A percentile compares a stretch with the other conserved stretches of the same genome.
Evolutionary conservation across 176 grass and related monocot species (phyloP).

Genomic region (Avena sativa): DNA sequence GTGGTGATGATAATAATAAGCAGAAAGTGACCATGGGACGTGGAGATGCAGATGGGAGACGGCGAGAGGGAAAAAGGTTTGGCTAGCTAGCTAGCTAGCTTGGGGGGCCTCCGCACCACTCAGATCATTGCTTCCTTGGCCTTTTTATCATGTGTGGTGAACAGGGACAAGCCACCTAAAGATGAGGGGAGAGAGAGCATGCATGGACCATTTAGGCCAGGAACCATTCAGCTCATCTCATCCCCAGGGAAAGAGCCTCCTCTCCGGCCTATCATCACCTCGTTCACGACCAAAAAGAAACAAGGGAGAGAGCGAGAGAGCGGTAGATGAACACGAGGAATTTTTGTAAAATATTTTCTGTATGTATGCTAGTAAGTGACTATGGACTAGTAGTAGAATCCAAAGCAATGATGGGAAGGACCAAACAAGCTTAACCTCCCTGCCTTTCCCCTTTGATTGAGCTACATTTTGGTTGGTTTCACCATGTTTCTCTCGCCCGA

Average conservation of each 20-base stretch:
- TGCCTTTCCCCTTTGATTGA: not conserved
- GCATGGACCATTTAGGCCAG: slow-evolving; percentile 54
- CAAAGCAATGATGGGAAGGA: slow-evolving; percentile 32
- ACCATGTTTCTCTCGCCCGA: no score
- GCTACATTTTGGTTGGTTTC: not conserved
- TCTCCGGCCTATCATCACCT: not conserved
- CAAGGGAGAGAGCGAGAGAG: not conserved
- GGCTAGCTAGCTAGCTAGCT: not conserved
- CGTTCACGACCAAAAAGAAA: slow-evolving; percentile 12
- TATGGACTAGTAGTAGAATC: not conserved
- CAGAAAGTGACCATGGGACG: slow-evolving; percentile 10
- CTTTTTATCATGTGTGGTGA: slow-evolving; percentile 56
- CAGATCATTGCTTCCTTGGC: slow-evolving; percentile 25
- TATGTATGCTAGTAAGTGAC: not conserved
- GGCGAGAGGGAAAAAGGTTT: not conserved
- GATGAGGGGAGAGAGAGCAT: slow-evolving; percentile 1
- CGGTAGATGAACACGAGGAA: not conserved
- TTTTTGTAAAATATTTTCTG: not conserved
- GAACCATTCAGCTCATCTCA: slow-evolving; percentile 45
- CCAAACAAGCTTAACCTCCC: slow-evolving; percentile 14
- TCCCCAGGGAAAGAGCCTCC: not conserved
- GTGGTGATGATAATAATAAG: slow-evolving; percentile 8
- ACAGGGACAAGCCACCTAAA: slow-evolving; percentile 69
- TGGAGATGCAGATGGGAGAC: slow-evolving; percentile 29
- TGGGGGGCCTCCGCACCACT: not conserved